These are phyloP conservation scores for Actinomucor elegans DNA, from an alignment of 371 early-diverging fungal genomes.

Conservation along the genomic window DNA sequence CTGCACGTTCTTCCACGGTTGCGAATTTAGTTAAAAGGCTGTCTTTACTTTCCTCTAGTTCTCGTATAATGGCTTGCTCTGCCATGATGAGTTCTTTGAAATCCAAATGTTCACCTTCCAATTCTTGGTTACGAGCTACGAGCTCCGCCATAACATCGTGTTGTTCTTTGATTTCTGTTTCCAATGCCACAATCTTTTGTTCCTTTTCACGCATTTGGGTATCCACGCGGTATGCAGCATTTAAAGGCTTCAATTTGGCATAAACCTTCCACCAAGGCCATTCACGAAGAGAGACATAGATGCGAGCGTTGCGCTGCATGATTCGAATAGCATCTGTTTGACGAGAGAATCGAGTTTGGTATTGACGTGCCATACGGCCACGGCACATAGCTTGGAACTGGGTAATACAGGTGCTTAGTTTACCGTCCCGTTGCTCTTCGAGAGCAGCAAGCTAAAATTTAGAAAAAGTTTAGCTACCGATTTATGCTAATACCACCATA, in stretches of 20 bases:
- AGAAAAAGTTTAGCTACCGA: background rate
- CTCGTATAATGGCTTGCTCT: constrained; percentile 50
- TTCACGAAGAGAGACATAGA: constrained; percentile 86
- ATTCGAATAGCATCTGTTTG: constrained; percentile 85
- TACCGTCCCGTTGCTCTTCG: constrained; percentile 92
- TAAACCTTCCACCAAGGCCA: constrained; percentile 98
- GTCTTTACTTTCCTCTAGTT: constrained; percentile 58
- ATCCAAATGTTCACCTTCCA: constrained; percentile 51
- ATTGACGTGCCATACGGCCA: constrained; percentile 78
- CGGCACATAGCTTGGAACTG: constrained; percentile 89
- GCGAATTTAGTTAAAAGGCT: constrained; percentile 64
- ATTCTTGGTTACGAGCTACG: constrained; percentile 45
- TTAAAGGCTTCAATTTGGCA: constrained; percentile 95
- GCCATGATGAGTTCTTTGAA: constrained; percentile 43
- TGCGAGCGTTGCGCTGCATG: constrained; percentile 90
- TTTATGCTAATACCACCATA: background rate
- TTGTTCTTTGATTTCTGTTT: constrained; percentile 43
- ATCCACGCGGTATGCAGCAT: constrained; percentile 85
- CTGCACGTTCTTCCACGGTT: constrained; percentile 45
- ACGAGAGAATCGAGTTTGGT: constrained; percentile 68
- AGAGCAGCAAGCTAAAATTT: constrained; percentile 76
- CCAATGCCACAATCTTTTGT: constrained; percentile 53
- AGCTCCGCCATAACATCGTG: constrained; percentile 53
- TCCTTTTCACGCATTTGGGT: constrained; percentile 57
- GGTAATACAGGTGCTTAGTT: constrained; percentile 79